A percentile compares a stretch with the other conserved stretches of the same genome.
phyloP scores from a whole-genome alignment of 163 green algal genomes.

The Picocystis sp. region DNA sequence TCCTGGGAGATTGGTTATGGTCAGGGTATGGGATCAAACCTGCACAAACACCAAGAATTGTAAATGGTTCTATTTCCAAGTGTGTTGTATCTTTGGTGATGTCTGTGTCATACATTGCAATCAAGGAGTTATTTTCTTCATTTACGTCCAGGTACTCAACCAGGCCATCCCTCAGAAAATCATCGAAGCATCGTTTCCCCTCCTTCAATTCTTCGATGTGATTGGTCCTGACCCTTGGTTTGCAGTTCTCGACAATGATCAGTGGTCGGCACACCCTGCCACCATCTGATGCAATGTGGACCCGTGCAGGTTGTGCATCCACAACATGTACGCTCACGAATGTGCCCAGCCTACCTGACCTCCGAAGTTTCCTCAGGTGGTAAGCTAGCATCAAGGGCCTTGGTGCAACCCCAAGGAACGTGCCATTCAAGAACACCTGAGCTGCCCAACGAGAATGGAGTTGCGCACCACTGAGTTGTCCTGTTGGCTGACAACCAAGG shows the following conservation, averaged over 20 bases:
- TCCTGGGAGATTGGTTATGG: conserved; percentile 97
- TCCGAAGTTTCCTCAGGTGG: neutral
- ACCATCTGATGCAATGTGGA: conserved; percentile 75
- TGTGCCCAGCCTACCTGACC: conserved; percentile 49
- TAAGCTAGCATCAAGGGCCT: neutral
- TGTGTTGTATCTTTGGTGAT: conserved; percentile 52
- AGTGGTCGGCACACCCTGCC: conserved; percentile 89
- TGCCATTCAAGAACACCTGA: conserved; percentile 3
- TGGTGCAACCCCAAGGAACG: neutral
- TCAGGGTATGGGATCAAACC: conserved; percentile 95
- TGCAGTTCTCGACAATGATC: conserved; percentile 84
- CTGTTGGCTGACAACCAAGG: conserved; percentile 67
- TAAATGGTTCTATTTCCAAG: conserved; percentile 98
- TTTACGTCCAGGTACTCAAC: conserved; percentile 98
- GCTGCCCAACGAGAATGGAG: conserved; percentile 18
- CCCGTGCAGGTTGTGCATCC: conserved; percentile 4
- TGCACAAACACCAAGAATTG: conserved; percentile 90
- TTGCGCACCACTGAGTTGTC: conserved; percentile 35
- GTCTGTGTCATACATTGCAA: conserved; percentile 30
- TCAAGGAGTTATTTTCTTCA: conserved; percentile 84
- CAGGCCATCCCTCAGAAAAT: conserved; percentile 63
- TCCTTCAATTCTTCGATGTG: conserved; percentile 50
- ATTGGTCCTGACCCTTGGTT: conserved; percentile 54
- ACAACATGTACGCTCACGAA: conserved; percentile 74
- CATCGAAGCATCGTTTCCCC: conserved; percentile 59